Percentiles rank a stretch among this genome's conserved stretches.
phyloP scores from a whole-genome alignment of 768 basidiomycete species.

The Leucosporidium scottii region DNA sequence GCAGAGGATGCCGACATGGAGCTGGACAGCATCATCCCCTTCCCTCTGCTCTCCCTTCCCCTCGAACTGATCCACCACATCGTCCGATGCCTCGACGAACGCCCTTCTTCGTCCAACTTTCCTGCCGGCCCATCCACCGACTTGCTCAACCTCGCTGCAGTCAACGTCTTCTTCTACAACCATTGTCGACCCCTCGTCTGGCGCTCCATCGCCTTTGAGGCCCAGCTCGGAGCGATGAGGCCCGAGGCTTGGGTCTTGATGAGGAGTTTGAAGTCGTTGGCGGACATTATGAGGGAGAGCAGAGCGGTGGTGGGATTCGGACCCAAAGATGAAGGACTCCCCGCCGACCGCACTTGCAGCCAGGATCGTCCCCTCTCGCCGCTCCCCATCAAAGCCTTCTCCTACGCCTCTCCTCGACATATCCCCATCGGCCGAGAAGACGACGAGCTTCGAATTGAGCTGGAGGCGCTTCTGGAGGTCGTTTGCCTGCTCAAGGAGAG shows the following conservation, averaged over 20 bases:
- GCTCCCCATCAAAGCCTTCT: too few species aligned
- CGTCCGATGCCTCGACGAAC: neutral
- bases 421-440: too few species aligned
- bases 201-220: neutral
- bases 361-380: too few species aligned
- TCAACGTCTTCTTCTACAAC: neutral
- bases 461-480: too few species aligned
- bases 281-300: neutral
- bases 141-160: neutral
- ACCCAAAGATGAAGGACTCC: too few species aligned
- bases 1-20: neutral
- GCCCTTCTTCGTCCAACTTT: neutral
- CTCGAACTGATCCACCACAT: neutral
- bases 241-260: neutral
- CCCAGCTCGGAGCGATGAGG: neutral
- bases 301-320: too few species aligned
- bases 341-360: too few species aligned
- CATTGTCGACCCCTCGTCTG: neutral
- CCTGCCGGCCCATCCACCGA: neutral
- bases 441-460: too few species aligned
- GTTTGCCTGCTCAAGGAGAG: too few species aligned
- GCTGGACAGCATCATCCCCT: neutral
- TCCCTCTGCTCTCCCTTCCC: neutral
- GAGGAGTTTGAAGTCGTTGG: neutral
- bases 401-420: too few species aligned